Base-by-base conservation (phyloP, 768 basidiomycete species). In the Asterophora parasitica region DNA sequence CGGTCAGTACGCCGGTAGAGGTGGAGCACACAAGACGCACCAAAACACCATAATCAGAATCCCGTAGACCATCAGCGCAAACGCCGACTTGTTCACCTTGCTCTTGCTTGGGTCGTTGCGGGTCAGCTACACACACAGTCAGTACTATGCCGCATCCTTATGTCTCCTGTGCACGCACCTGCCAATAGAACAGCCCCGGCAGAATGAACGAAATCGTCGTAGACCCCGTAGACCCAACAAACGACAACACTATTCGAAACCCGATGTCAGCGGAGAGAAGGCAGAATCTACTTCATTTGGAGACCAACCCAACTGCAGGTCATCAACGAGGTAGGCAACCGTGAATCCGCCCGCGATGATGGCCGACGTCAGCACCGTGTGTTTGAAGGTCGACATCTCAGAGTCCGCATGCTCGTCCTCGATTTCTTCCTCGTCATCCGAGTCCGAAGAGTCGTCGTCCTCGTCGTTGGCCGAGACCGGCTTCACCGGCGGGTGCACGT, bases 131-230 rank as follows among this genome's bases (percentile, higher is more conserved):
- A 12, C 23, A 37, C 44, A 31, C 42, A 47, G 39, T 36, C 32
- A 42, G 45, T 46, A 32, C 12, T 36, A 6, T 15, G 16, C 41
- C 34, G 40, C n/a, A 39, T 34, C 33, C 28, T 42, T 46, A 37
- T 50, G 23, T 33, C 12, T 47, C 69, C 55, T 55, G 23, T 6
- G 23, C 23, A 86, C 23, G 23, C 23, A 86, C 88, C 85, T 90
- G 85, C 85, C 91, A 97, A 70, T 89, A 96, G 61, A 96, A 88
- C 42, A 93, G 68, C 1, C 92, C 93, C 0, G 93, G 94, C 30
- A 96, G 76, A 59, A 98, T 96, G 69, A 97, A 98, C 1, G 91
- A 93, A 49, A 98, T 92, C 15, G 93, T 95, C 19, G 94, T 96
- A 11, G 92, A 95, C 10, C 96, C 96, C 1, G 93, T 97, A 17